Conservation (phyloP, 1,284 basidiomycete species). For the Puccinia novopanici region DNA sequence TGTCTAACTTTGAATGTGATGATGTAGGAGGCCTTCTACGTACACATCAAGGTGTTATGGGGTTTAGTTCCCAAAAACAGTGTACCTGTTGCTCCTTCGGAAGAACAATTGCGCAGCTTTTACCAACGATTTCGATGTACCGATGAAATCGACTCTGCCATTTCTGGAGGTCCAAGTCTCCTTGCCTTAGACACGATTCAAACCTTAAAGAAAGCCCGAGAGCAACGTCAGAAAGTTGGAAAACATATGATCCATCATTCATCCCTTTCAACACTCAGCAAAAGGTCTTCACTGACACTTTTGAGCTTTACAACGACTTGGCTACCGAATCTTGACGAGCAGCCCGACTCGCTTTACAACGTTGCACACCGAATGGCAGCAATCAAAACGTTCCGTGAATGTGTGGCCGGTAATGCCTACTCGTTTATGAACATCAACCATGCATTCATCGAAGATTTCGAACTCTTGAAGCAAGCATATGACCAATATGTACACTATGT, state of each 20-base stretch:
- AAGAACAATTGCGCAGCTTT: constrained; percentile 6
- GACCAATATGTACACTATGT: constrained; percentile 11
- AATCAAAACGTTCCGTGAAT: constrained; percentile 6
- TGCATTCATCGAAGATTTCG: background rate
- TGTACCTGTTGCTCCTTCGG: background rate
- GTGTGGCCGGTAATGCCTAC: background rate
- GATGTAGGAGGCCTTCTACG: too few species aligned
- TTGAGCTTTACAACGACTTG: too few species aligned
- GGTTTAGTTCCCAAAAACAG: constrained; percentile 2
- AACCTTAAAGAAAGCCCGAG: background rate
- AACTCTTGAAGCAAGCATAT: background rate
- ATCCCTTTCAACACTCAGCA: too few species aligned
- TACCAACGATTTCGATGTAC: background rate
- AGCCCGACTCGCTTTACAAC: constrained; percentile 15
- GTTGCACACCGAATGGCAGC: background rate
- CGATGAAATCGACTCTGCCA: background rate
- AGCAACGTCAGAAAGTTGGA: background rate
- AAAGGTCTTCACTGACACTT: too few species aligned
- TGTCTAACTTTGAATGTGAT: background rate
- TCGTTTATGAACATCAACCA: constrained; percentile 4
- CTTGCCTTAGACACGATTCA: background rate
- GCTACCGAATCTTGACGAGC: constrained; percentile 14
- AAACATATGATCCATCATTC: background rate
- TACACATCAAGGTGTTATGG: constrained; percentile 39
- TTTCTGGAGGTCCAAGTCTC: background rate